Evolutionary conservation across 768 basidiomycete genomes (phyloP), one percentile per base, ranked within the genome.

Genomic region (Stropharia rugosoannulata): DNA sequence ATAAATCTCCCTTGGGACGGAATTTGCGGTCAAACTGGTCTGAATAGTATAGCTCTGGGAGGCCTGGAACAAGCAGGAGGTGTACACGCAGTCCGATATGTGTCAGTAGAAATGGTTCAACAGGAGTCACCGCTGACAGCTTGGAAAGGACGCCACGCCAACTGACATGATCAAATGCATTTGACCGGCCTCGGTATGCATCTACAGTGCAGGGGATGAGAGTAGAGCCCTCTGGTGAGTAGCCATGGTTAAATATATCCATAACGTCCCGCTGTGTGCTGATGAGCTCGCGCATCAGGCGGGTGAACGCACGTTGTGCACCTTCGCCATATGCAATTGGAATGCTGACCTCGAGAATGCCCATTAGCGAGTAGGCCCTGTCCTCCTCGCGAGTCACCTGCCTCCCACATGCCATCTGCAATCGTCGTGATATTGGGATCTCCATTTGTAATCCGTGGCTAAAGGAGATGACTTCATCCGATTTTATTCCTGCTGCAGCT

Each of bases 361-460:
- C 52, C 32, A 54, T 45, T n/a, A 54, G 52, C 9, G 32, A 54
- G 37, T 54, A 54, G 3, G 52, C 42, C n/a, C 18, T 39, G 36
- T 54, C 52, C 29, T 54, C 52, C 16, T 37, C 37, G 5, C 52
- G 52, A 2, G 52, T 54, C 9, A 37, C 44, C 35, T 45, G 36
- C 10, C 52, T 29, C 10, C 43, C 35, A 9, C 25, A 25, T 12
- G 45, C 45, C 45, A 47, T 19, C 25, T 40, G 18, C 49, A 16
- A 4, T 13, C 39, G 13, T 15, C 18, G 3, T 3, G 39, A 40
- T 15, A 40, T 40, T 13, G 18, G 3, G 10, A 40, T 40, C 11
- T 29, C 27, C 7, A 4, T 7, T 7, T 29, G 3, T 3, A 3
- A 7, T 29, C 18, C 39, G 12, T 3, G 5, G 3, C 39, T 18